Evolutionary conservation across 805 yeast genomes (phyloP).

Genomic region (Maudiozyma serrabonitensis): DNA sequence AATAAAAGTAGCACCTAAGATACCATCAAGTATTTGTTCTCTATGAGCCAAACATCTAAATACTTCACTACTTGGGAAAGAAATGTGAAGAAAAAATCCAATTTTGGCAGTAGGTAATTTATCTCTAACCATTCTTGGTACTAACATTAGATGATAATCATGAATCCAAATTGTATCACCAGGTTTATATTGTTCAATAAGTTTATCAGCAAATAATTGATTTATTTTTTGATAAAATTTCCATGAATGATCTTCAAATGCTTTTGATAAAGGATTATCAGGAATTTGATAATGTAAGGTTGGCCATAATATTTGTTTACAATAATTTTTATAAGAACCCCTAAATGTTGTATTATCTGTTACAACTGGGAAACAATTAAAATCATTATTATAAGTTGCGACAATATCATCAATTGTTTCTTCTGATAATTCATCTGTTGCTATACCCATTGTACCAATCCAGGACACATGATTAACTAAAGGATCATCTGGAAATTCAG

Average conservation of each 20-base stretch:
- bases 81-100: conserved; percentile 85
- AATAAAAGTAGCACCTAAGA: conserved; percentile 80
- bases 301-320: conserved; percentile 95
- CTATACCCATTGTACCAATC: conserved; percentile 88
- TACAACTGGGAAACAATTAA: conserved; percentile 53
- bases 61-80: conserved; percentile 92
- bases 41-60: conserved; percentile 90
- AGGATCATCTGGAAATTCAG: conserved; percentile 10
- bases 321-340: conserved; percentile 83
- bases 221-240: conserved; percentile 67
- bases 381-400: conserved; percentile 35
- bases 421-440: conserved; percentile 72
- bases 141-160: conserved; percentile 82
- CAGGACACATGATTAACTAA: conserved; percentile 38
- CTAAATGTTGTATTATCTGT: conserved; percentile 71
- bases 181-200: conserved; percentile 54
- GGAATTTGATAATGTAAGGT: conserved; percentile 90
- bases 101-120: conserved; percentile 73
- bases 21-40: conserved; percentile 61
- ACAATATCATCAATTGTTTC: conserved; percentile 46
- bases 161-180: conserved; percentile 87
- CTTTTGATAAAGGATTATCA: conserved; percentile 84
- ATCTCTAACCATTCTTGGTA: conserved; percentile 74
- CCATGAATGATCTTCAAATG: conserved; percentile 94
- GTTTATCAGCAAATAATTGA: conserved; percentile 65